Evolutionary conservation across 2,329 filamentous ascomycete species (phyloP).

Genomic region (Sarocladium oryzae): DNA sequence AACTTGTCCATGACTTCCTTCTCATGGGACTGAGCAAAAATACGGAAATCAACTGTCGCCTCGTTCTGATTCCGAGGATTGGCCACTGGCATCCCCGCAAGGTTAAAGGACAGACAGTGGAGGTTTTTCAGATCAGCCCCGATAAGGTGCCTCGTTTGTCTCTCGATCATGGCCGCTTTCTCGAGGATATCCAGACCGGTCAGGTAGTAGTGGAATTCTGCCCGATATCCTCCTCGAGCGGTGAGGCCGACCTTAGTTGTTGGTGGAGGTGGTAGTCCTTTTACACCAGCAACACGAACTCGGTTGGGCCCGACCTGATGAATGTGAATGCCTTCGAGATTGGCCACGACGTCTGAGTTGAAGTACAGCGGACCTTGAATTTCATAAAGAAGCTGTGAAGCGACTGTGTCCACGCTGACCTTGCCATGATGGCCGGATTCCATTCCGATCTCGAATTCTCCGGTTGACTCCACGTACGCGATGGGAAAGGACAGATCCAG

Average conservation of each 20-base stretch:
- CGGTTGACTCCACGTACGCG: slow-evolving; percentile 38
- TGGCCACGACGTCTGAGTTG: slow-evolving; percentile 34
- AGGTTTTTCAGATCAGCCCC: slow-evolving; percentile 14
- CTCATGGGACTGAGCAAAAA: slow-evolving; percentile 36
- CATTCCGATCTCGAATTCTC: slow-evolving; percentile 41
- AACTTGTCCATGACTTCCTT: slow-evolving; percentile 33
- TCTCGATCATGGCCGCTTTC: slow-evolving; percentile 33
- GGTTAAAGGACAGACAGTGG: neutral
- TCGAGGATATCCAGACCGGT: slow-evolving; percentile 32
- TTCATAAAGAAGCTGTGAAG: slow-evolving; percentile 33
- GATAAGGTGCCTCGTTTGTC: slow-evolving; percentile 26
- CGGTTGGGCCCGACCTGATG: slow-evolving; percentile 38
- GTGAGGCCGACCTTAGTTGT: slow-evolving; percentile 33
- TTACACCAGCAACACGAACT: too few species aligned
- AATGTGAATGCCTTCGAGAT: slow-evolving; percentile 34
- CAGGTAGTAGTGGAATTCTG: slow-evolving; percentile 34
- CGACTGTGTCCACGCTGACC: slow-evolving; percentile 23
- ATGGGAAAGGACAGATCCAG: slow-evolving; percentile 39
- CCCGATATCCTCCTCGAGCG: slow-evolving; percentile 33
- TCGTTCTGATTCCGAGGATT: slow-evolving; percentile 33
- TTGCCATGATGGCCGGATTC: slow-evolving; percentile 36
- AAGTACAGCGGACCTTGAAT: slow-evolving; percentile 34
- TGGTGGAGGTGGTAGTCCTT: slow-evolving; percentile 22
- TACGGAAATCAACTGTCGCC: slow-evolving; percentile 39
- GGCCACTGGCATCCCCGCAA: slow-evolving; percentile 19